Evolutionary conservation across 192 early-diverging fungal species (phyloP).

Genomic region (Coemansia sp.): DNA sequence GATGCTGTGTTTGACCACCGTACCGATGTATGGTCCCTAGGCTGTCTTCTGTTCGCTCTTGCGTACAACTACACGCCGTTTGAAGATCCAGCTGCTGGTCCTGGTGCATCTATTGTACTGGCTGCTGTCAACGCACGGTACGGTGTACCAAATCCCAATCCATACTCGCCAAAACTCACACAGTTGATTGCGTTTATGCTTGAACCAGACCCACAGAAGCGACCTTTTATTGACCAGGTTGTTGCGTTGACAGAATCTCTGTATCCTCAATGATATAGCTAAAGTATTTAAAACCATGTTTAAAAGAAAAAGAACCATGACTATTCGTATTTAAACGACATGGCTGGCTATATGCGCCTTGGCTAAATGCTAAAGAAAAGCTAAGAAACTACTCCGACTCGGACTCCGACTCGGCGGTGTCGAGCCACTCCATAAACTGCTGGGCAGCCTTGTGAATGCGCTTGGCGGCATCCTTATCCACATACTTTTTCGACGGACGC

Average conservation of each 20-base stretch:
- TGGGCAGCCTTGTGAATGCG: slow-evolving; percentile 80
- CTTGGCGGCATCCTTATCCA: slow-evolving; percentile 77
- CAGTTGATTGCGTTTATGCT: slow-evolving; percentile 64
- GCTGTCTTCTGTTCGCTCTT: slow-evolving; percentile 72
- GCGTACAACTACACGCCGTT: slow-evolving; percentile 71
- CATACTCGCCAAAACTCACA: slow-evolving; percentile 58
- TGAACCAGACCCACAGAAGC: slow-evolving; percentile 55
- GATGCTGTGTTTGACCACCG: slow-evolving; percentile 62
- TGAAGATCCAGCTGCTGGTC: slow-evolving; percentile 63
- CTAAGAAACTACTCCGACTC: slow-evolving; percentile 40
- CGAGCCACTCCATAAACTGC: slow-evolving; percentile 90
- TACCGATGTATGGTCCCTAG: slow-evolving; percentile 78
- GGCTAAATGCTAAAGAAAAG: slow-evolving; percentile 7
- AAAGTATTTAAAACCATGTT: background rate
- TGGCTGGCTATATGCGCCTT: no score
- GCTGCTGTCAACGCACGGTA: slow-evolving; percentile 70
- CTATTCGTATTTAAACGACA: no score
- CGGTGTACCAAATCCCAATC: slow-evolving; percentile 48
- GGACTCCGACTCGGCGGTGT: slow-evolving; percentile 81
- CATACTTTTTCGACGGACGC: slow-evolving; percentile 79
- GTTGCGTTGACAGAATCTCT: slow-evolving; percentile 33
- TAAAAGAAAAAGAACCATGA: background rate
- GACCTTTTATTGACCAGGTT: slow-evolving; percentile 64
- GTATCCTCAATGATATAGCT: slow-evolving; percentile 7
- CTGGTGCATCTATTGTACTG: slow-evolving; percentile 69